A percentile compares a stretch with the other conserved stretches of the same genome.
Conservation (phyloP, 1,284 basidiomycete genomes). For the Trichosporon sp. region DNA sequence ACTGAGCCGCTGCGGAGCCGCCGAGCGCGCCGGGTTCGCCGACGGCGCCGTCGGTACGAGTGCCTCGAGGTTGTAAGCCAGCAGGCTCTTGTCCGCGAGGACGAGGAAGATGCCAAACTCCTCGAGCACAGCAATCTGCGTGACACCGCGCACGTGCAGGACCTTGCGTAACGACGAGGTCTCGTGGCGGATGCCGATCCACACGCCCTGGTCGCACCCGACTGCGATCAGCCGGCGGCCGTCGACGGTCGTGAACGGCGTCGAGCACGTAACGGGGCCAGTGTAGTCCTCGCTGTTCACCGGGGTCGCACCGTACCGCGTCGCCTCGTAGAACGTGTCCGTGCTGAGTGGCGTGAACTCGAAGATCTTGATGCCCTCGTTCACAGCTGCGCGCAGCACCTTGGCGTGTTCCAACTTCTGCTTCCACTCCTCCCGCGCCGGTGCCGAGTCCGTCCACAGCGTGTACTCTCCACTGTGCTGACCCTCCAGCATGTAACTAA, state of each 20-base stretch:
- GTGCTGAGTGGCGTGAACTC: constrained; percentile 78
- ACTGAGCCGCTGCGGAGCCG: constrained; percentile 73
- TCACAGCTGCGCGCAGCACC: constrained; percentile 74
- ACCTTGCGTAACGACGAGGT: constrained; percentile 82
- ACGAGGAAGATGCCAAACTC: constrained; percentile 95
- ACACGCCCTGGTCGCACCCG: constrained; percentile 91
- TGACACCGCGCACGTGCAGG: constrained; percentile 81
- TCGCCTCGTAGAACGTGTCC: constrained; percentile 75
- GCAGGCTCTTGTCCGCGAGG: constrained; percentile 64
- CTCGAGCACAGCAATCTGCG: constrained; percentile 89
- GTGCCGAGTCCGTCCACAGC: constrained; percentile 74
- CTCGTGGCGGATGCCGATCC: constrained; percentile 90
- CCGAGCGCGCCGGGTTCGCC: constrained; percentile 35
- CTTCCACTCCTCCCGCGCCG: constrained; percentile 79
- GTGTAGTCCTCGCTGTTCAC: constrained; percentile 70
- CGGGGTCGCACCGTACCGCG: constrained; percentile 54
- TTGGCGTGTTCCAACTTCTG: constrained; percentile 82
- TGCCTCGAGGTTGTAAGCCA: constrained; percentile 91
- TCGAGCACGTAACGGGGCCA: constrained; percentile 86
- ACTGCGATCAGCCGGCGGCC: constrained; percentile 80
- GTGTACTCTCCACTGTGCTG: constrained; percentile 75
- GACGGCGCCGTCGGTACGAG: constrained; percentile 70
- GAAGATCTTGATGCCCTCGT: constrained; percentile 85
- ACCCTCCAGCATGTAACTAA: constrained; percentile 70
- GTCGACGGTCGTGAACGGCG: constrained; percentile 82